Conservation (phyloP, 2,329 filamentous ascomycete species). For the Hawksworthiomyces lignivorus region DNA sequence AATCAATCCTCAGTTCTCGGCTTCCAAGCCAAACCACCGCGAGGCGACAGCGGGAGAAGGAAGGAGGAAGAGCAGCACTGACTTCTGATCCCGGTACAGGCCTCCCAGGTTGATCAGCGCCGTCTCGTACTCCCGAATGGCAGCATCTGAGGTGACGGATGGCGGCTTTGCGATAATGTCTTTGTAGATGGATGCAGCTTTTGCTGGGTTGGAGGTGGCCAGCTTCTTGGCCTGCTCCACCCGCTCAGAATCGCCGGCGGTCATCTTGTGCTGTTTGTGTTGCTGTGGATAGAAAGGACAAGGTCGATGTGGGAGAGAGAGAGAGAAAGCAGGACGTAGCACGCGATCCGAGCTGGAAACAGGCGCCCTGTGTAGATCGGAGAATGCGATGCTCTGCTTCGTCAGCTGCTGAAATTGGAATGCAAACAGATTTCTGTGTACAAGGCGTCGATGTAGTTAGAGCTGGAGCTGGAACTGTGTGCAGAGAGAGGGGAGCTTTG, state of each 20-base stretch:
- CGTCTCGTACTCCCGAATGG: constrained; percentile 84
- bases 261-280: constrained; percentile 41
- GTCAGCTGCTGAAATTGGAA: too few relatives aligned
- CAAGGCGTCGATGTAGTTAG: too few relatives aligned
- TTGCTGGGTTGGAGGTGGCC: constrained; percentile 68
- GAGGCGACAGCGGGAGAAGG: too few relatives aligned
- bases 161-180: constrained; percentile 81
- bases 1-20: constrained; percentile 7
- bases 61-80: constrained; percentile 26
- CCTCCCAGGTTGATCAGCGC: constrained; percentile 84
- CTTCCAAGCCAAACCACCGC: too few relatives aligned
- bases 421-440: too few relatives aligned
- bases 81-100: constrained; percentile 86
- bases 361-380: too few relatives aligned
- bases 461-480: too few relatives aligned
- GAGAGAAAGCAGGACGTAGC: background rate
- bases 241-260: constrained; percentile 52
- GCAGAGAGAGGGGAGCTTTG: too few relatives aligned
- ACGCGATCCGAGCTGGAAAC: too few relatives aligned
- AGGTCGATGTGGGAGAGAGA: background rate
- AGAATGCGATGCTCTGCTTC: too few relatives aligned
- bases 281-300: too few relatives aligned
- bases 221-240: constrained; percentile 86
- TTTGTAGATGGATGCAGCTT: constrained; percentile 84
- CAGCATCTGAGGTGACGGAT: constrained; percentile 72